Conservation (phyloP, 2,329 filamentous ascomycete genomes). For the Sporothrix inflata region DNA sequence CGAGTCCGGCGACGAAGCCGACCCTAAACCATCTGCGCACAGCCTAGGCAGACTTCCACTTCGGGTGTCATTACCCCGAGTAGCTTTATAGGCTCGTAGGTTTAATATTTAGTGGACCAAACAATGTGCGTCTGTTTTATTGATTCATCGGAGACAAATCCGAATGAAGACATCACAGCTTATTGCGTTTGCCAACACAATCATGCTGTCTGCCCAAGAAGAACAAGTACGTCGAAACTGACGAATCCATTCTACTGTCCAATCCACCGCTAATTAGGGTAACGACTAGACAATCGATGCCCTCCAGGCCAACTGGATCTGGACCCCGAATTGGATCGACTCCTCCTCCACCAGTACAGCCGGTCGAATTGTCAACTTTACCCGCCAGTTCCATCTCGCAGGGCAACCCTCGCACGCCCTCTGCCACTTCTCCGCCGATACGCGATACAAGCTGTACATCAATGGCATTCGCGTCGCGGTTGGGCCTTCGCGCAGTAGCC, state of each 20-base stretch:
- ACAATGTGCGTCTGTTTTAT: neutral
- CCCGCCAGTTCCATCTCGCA: constrained; percentile 36
- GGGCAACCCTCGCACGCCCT: neutral
- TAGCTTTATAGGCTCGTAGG: neutral
- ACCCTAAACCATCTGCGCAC: neutral
- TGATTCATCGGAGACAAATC: neutral
- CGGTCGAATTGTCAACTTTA: constrained; percentile 42
- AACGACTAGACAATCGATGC: constrained; percentile 36
- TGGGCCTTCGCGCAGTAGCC: constrained; percentile 44
- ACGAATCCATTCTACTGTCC: neutral
- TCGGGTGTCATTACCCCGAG: neutral
- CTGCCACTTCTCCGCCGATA: constrained; percentile 44
- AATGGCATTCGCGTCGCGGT: constrained; percentile 44
- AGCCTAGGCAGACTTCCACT: neutral
- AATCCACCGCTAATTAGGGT: neutral
- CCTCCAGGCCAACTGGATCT: constrained; percentile 47
- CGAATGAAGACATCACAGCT: neutral
- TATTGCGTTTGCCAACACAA: neutral
- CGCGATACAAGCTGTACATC: constrained; percentile 47
- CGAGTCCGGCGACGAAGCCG: neutral
- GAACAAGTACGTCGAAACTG: neutral
- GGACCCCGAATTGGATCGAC: constrained; percentile 44
- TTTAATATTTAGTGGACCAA: neutral
- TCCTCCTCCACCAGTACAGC: constrained; percentile 38
- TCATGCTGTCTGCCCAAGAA: neutral